phyloP scores from a whole-genome alignment of 2,329 filamentous ascomycete species.

The Xylariaceae sp. region DNA sequence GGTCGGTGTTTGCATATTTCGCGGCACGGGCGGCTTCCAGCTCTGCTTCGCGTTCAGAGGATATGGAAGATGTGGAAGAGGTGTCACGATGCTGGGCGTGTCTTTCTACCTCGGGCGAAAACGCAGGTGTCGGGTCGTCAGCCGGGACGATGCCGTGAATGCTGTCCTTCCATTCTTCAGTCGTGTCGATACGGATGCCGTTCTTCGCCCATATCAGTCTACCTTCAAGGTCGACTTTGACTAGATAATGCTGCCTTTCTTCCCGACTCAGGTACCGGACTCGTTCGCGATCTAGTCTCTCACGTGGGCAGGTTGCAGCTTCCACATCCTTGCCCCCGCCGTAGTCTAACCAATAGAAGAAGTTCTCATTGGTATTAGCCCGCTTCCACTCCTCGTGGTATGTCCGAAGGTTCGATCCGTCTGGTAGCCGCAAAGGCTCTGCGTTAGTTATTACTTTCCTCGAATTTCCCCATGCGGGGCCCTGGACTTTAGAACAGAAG shows the following conservation, averaged over 20 bases:
- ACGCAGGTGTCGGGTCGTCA: conserved; percentile 59
- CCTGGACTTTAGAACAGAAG: too few relatives aligned
- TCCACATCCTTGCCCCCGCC: conserved; percentile 72
- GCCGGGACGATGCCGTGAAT: conserved; percentile 68
- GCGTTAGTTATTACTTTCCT: too few relatives aligned
- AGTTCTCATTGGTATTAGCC: conserved; percentile 75
- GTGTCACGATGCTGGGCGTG: conserved; percentile 20
- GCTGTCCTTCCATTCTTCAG: conserved; percentile 73
- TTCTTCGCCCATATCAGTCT: conserved; percentile 87
- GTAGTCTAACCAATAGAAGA: conserved; percentile 90
- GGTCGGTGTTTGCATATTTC: conserved; percentile 63
- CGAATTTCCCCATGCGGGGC: too few relatives aligned
- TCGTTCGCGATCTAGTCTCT: conserved; percentile 71
- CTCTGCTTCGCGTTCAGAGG: conserved; percentile 41
- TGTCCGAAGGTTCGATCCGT: conserved; percentile 70
- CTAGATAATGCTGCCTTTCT: conserved; percentile 77
- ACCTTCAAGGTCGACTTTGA: conserved; percentile 71
- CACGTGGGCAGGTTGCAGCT: conserved; percentile 68
- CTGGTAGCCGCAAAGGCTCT: too few relatives aligned
- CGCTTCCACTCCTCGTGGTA: conserved; percentile 87
- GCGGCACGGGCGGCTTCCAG: conserved; percentile 60
- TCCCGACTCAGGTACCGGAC: conserved; percentile 82
- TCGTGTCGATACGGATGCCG: conserved; percentile 72
- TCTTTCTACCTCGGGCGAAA: conserved; percentile 35
- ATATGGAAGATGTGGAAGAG: conserved; percentile 14